A percentile compares a stretch with the other conserved stretches of the same genome.
Conservation (phyloP, 1,284 basidiomycete species). For the Ustilago sp. region DNA sequence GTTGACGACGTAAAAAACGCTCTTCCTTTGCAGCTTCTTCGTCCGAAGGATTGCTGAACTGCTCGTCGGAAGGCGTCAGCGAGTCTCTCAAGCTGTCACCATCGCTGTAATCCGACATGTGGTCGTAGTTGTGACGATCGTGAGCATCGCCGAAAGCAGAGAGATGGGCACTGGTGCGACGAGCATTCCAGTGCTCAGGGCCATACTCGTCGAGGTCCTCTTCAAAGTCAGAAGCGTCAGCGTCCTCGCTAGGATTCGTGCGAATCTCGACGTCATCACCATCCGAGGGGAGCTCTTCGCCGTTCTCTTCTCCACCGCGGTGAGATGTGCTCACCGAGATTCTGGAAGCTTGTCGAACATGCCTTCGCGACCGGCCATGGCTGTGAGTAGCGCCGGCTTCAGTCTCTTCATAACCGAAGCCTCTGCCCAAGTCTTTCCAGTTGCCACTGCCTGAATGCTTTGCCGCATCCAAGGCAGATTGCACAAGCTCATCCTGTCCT, state of each 20-base stretch:
- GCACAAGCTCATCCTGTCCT: neutral
- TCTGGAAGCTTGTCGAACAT: constrained; percentile 36
- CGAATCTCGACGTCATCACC: constrained; percentile 48
- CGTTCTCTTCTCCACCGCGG: constrained; percentile 29
- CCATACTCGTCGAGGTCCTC: constrained; percentile 40
- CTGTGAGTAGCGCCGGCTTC: neutral
- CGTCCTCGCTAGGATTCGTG: constrained; percentile 63
- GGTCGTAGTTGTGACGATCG: constrained; percentile 13
- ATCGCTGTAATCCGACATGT: constrained; percentile 17
- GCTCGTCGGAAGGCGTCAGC: constrained; percentile 46
- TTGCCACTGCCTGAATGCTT: constrained; percentile 18
- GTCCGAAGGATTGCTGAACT: constrained; percentile 64
- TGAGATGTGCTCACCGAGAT: constrained; percentile 44
- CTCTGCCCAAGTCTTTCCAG: constrained; percentile 57
- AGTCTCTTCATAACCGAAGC: constrained; percentile 58
- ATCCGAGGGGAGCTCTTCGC: constrained; percentile 19
- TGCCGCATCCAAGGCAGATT: neutral
- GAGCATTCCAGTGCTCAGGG: constrained; percentile 32
- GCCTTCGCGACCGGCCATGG: constrained; percentile 1
- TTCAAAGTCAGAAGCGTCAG: constrained; percentile 57
- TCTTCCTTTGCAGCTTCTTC: constrained; percentile 57
- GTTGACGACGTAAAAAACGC: constrained; percentile 42
- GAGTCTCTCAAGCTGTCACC: constrained; percentile 41
- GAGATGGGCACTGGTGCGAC: constrained; percentile 25
- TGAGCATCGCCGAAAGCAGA: constrained; percentile 26